Base-by-base conservation (phyloP, 2,329 filamentous ascomycete genomes). In the Aspergillus aculeatinus region DNA sequence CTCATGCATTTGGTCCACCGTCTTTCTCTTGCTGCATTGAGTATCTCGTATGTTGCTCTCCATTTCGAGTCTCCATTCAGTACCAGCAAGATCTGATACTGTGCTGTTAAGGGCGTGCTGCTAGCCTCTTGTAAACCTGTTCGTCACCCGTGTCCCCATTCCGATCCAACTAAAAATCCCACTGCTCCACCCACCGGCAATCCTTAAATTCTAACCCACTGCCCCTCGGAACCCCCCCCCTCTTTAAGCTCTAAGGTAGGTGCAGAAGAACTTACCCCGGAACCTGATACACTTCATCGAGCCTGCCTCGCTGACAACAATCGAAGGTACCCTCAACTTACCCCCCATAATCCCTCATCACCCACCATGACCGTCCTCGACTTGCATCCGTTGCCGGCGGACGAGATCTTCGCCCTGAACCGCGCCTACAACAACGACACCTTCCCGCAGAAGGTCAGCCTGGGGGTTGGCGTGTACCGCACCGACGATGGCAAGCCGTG, bases 401-500 rank as follows among this genome's bases (percentile, higher is more conserved):
- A 97, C 78, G 87, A 93, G 68, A 87, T 97, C 76, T 97, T 97
- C 75, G 92, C 92, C 55, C 81, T 97, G 71, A 91, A 92, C 85
- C 86, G 89, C 63, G 91, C 90, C 63, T 97, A 88, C 82, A 86
- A 85, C 73, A 89, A 88, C 60, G 93, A 97, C 74, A 79, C 84
- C 29, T 77, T 79, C 70, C 74, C 81, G 50, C 84, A 90, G 75
- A 97, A 97, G 81, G 90, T 97, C 70, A 93, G 96, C 77, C 79
- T 97, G 76, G 91, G 92, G 74, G 83, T 96, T 78, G 93, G 93
- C 69, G 92, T 93, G 61, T 97, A 96, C 80, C 86, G 93, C 74
- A 94, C 95, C 72, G 84, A 96, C 79, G 89, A 92, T 74, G 93
- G 91, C 66, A 96, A 96, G 82, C 93, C 93, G n/a, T 97, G 93